Conservation (phyloP, 2,329 filamentous ascomycete genomes). For the Dryadomyces quercivorus region DNA sequence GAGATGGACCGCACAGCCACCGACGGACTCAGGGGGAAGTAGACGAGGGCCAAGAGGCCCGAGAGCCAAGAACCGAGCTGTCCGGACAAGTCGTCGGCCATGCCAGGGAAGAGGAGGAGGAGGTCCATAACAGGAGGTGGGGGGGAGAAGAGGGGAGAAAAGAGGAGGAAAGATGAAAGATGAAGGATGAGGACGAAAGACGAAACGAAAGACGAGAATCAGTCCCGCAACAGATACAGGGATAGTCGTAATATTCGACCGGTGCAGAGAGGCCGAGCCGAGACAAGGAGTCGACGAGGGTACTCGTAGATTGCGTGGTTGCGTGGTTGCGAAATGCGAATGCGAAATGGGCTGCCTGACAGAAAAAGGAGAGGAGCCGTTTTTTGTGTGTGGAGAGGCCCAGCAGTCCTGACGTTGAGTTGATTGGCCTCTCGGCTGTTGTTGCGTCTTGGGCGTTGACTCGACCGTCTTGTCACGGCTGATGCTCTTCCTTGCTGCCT, state of each 20-base stretch:
- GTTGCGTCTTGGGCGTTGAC: too few species aligned
- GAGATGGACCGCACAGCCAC: constrained; percentile 10
- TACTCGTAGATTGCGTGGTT: too few species aligned
- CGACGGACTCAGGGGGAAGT: constrained; percentile 9
- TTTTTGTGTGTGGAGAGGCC: neutral
- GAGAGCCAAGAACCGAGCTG: constrained; percentile 6
- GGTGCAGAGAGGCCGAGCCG: too few species aligned
- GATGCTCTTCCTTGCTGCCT: too few species aligned
- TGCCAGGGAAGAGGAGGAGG: constrained; percentile 1
- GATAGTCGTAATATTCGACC: too few species aligned
- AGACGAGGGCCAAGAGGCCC: constrained; percentile 6
- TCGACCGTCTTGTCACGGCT: too few species aligned
- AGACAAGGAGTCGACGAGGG: neutral
- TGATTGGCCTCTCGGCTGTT: too few species aligned
- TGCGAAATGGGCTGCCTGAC: neutral
- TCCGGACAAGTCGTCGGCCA: constrained; percentile 5
- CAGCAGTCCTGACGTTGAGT: too few species aligned
- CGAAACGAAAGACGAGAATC: too few species aligned
- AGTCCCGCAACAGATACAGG: too few species aligned
- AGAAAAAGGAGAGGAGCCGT: neutral
- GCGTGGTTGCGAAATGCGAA: neutral
- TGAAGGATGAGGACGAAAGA: neutral
- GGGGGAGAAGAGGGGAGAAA: neutral
- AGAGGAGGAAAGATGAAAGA: neutral
- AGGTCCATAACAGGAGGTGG: neutral